Conservation (phyloP, 331 rosid genomes). For the Arachis monticola region DNA sequence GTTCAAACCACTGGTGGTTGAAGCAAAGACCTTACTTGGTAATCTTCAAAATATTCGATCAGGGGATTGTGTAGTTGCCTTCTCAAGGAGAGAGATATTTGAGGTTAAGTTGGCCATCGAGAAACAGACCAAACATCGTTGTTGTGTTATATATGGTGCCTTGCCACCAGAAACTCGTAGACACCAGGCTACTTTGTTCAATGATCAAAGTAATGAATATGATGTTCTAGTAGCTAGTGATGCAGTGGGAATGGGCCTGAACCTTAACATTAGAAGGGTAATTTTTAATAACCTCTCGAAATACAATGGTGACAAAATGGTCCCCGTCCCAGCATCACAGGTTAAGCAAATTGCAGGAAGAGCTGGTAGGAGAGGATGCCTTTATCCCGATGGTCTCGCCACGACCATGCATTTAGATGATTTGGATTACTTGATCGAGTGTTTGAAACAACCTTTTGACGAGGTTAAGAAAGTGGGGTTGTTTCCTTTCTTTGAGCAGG, state of each 20-base stretch:
- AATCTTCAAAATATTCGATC: constrained; percentile 76
- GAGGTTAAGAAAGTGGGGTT: constrained; percentile 70
- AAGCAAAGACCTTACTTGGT: constrained; percentile 86
- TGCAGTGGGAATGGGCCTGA: constrained; percentile 97
- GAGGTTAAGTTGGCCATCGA: constrained; percentile 86
- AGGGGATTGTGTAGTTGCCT: constrained; percentile 97
- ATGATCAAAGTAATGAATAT: constrained; percentile 76
- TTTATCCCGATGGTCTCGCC: constrained; percentile 88
- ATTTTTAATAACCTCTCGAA: constrained; percentile 76
- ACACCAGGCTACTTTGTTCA: constrained; percentile 84
- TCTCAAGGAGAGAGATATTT: constrained; percentile 94
- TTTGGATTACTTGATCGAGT: constrained; percentile 84
- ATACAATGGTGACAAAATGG: constrained; percentile 80
- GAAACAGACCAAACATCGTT: constrained; percentile 73
- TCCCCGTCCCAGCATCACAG: constrained; percentile 88
- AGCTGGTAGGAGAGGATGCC: constrained; percentile 94
- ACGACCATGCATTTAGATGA: constrained; percentile 82
- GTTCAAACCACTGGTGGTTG: constrained; percentile 92
- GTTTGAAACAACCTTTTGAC: constrained; percentile 88
- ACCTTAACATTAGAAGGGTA: constrained; percentile 89
- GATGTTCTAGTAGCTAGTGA: constrained; percentile 93
- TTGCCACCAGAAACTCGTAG: constrained; percentile 94
- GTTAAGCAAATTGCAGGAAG: constrained; percentile 98
- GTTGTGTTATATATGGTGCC: constrained; percentile 91
- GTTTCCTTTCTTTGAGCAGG: constrained; percentile 83